Percentiles rank a stretch among this genome's conserved stretches.
Conservation (phyloP, 768 basidiomycete genomes). For the Rhodotorula diobovata region DNA sequence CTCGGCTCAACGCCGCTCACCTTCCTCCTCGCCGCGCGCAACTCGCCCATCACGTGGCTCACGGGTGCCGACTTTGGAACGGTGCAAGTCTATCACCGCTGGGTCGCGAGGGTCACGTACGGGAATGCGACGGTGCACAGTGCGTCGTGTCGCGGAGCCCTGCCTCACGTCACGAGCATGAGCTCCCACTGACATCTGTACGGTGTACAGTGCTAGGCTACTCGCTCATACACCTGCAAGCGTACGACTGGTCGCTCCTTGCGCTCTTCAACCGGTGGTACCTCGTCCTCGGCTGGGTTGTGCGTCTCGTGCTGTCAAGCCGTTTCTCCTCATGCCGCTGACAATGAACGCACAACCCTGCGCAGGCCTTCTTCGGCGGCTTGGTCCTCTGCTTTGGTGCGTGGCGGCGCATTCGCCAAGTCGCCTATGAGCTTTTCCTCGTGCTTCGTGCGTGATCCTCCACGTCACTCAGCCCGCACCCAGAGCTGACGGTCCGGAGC, state of each 20-base stretch:
- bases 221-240: neutral
- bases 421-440: slow-evolving; percentile 7
- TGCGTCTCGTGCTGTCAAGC: too few species aligned
- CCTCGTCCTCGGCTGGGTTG: neutral
- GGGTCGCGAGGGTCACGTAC: slow-evolving; percentile 18
- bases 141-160: too few species aligned
- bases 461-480: too few species aligned
- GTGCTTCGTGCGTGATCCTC: neutral
- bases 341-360: too few species aligned
- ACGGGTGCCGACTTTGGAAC: slow-evolving; percentile 1
- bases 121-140: neutral
- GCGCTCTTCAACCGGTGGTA: neutral
- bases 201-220: neutral
- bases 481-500: neutral
- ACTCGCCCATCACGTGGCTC: slow-evolving; percentile 11
- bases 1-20: slow-evolving; percentile 13
- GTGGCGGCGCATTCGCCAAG: neutral
- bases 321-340: too few species aligned
- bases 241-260: neutral
- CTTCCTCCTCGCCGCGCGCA: slow-evolving; percentile 13
- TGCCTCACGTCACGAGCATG: too few species aligned
- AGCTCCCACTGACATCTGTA: too few species aligned
- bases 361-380: slow-evolving; percentile 5
- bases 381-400: neutral
- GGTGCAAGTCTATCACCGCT: slow-evolving; percentile 24